A percentile compares a stretch with the other conserved stretches of the same genome.
phyloP scores from a whole-genome alignment of 176 grass and related monocot species.

The Zea luxurians region DNA sequence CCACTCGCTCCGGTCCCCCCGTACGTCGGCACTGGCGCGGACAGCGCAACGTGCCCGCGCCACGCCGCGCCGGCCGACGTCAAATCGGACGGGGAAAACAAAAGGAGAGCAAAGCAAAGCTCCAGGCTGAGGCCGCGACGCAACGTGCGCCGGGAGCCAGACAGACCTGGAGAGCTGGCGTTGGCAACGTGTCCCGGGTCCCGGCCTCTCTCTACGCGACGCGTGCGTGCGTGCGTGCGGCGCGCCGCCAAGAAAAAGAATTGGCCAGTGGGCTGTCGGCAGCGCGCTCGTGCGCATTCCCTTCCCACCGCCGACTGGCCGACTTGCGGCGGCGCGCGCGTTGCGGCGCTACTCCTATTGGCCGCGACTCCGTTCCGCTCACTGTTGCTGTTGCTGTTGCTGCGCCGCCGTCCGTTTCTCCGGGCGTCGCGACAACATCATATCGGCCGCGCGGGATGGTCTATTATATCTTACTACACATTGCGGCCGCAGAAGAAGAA shows the following conservation, averaged over 20 bases:
- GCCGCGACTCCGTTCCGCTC: not conserved
- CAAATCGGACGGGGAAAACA: not conserved
- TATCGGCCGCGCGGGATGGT: not conserved
- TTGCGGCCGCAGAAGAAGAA: too few species aligned
- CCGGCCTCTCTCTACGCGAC: not conserved
- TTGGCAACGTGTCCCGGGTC: not conserved
- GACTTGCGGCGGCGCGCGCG: not conserved
- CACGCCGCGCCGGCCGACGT: not conserved
- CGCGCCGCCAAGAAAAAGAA: not conserved
- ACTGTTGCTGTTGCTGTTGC: not conserved
- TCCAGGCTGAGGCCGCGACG: not conserved
- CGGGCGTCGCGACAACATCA: too few species aligned
- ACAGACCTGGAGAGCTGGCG: not conserved
- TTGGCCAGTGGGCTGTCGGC: slow-evolving; percentile 12
- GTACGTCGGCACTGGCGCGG: not conserved
- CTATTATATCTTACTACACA: too few species aligned
- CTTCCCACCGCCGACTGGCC: slow-evolving; percentile 3
- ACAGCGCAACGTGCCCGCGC: not conserved
- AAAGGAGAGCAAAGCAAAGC: not conserved
- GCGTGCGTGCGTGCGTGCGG: not conserved
- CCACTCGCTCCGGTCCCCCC: not conserved
- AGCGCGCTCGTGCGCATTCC: slow-evolving; percentile 17
- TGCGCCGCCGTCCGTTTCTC: not conserved
- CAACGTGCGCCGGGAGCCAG: not conserved
- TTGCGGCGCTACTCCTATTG: slow-evolving; percentile 41